Conservation (phyloP, 306 rosid genomes). For the Corylus heterophylla region DNA sequence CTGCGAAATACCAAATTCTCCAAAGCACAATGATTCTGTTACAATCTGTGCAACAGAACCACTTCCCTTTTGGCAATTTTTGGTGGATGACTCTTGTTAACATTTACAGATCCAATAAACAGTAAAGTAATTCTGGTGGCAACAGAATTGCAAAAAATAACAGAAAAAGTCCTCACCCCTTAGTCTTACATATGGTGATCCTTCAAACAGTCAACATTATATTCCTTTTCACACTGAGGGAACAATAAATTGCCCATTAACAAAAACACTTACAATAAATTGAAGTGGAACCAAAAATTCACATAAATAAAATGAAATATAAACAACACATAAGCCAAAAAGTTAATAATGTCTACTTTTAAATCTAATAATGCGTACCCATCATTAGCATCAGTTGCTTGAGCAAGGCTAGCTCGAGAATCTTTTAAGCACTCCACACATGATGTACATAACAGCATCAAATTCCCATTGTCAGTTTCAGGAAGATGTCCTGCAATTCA, state of each 20-base stretch:
- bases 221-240: slow-evolving; percentile 78
- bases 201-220: slow-evolving; percentile 73
- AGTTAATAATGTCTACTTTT: too few species aligned
- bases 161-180: slow-evolving; percentile 36
- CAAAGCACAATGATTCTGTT: too few species aligned
- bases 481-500: slow-evolving; percentile 21
- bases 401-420: slow-evolving; percentile 30
- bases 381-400: slow-evolving; percentile 15
- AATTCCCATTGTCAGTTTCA: slow-evolving; percentile 27
- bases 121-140: background rate
- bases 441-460: slow-evolving; percentile 58
- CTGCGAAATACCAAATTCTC: too few species aligned
- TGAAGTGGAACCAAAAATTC: too few species aligned
- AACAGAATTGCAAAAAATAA: background rate
- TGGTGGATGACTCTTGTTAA: slow-evolving; percentile 28
- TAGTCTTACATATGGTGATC: slow-evolving; percentile 57
- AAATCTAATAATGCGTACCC: slow-evolving; percentile 13
- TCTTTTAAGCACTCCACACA: slow-evolving; percentile 48
- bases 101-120: background rate
- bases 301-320: too few species aligned
- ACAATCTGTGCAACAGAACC: slow-evolving; percentile 52
- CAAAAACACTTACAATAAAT: too few species aligned
- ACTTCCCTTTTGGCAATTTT: slow-evolving; percentile 67
- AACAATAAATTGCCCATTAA: background rate
- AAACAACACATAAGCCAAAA: too few species aligned